Base-by-base conservation (phyloP, 495 filamentous ascomycete species). In the Penicillium canescens region DNA sequence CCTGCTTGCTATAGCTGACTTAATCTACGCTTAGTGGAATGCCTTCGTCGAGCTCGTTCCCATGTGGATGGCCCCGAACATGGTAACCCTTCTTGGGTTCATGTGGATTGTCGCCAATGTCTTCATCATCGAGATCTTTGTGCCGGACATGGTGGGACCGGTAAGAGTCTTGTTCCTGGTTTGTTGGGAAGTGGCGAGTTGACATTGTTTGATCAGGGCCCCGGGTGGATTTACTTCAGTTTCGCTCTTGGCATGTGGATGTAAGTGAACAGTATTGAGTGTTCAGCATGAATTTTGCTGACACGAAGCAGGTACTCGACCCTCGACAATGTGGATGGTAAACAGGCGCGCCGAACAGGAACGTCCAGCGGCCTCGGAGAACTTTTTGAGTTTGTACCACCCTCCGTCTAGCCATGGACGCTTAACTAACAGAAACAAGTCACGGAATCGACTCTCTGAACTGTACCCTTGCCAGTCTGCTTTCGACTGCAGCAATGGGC, bases 381-480 rank as follows among this genome's bases (percentile, higher is more conserved):
- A 70, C 83, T 98, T 16, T 98, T 98, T 77, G 94, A 98, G 85
- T 88, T 77, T 59, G 83, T 63, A 52, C 36, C 26, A 7, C 42
- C 42, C 23, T 7, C 24, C 13, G 41, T 9, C 11, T 21, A 40
- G 38, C 45, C 42, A 37, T 53, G 46, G 31, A 44, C 42, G 28
- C 11, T 21, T 55, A 35, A 61, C 73, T 81, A 52, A 81, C 59
- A 43, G 6, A 28, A 41, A 55, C 51, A 52, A 87, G 85, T 69
- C 94, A 98, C 72, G 95, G 95, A 52, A 98, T 98, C 63, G 94
- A 98, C 72, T 96, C 91, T 35, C 72, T 98, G 56, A 98, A 98
- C 73, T 98, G 95, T 74, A 96, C 93, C 0, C 81, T 98, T 18
- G 93, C 86, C 14, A 92, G 88, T 68, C 73, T 98, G 45, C 82